Evolutionary conservation across 345 rosid genomes (phyloP).

Genomic region (Fremontodendron californicum): DNA sequence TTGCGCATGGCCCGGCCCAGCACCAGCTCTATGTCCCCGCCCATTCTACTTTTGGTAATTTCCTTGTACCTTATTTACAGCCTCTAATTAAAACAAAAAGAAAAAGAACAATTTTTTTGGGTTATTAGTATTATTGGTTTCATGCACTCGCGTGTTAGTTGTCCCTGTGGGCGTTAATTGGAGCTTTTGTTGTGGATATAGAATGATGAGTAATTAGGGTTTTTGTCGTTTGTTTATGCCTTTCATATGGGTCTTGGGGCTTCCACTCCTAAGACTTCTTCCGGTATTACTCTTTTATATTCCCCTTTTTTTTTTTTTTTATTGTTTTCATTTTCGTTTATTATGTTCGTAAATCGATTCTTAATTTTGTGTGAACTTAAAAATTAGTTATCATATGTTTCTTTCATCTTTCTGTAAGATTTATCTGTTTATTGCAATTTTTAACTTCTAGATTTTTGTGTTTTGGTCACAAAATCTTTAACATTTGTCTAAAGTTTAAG

Average conservation of each 20-base stretch:
- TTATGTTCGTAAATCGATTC: background rate
- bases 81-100: background rate
- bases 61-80: background rate
- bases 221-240: conserved; percentile 1
- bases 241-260: conserved; percentile 7
- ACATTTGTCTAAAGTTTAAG: background rate
- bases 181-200: background rate
- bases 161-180: background rate
- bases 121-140: background rate
- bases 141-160: background rate
- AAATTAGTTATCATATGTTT: background rate
- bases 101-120: background rate
- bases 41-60: conserved; percentile 52
- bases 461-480: background rate
- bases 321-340: background rate
- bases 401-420: background rate
- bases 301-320: background rate
- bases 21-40: conserved; percentile 25
- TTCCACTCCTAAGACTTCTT: background rate
- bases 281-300: background rate
- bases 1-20: conserved; percentile 33
- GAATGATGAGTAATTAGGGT: background rate
- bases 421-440: background rate
- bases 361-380: background rate
- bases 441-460: background rate